Percentiles rank a stretch among this genome's conserved stretches.
Evolutionary conservation across 2,329 filamentous ascomycete genomes (phyloP).

Genomic region (Beauveria scarabaeidicola): DNA sequence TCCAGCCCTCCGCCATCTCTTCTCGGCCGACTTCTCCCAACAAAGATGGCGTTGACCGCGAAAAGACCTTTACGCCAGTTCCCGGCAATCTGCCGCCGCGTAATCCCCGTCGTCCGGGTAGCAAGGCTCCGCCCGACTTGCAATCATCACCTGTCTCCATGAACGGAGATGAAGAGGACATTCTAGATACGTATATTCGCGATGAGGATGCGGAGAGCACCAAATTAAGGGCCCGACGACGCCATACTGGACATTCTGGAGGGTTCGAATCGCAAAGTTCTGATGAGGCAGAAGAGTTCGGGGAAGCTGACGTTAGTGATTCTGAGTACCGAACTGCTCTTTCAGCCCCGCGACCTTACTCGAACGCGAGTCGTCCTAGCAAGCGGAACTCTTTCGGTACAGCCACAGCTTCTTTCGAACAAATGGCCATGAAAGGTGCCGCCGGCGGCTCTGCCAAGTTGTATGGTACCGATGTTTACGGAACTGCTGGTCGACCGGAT

Average conservation of each 20-base stretch:
- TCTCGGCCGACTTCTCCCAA: conserved; percentile 50
- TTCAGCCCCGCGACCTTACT: conserved; percentile 50
- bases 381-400: conserved; percentile 36
- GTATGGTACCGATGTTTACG: conserved; percentile 36
- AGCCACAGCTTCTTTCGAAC: conserved; percentile 36
- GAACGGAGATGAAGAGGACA: conserved; percentile 29
- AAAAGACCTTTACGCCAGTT: conserved; percentile 41
- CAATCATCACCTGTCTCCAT: conserved; percentile 30
- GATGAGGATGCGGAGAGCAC: conserved; percentile 60
- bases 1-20: conserved; percentile 68
- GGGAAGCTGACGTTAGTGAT: conserved; percentile 53
- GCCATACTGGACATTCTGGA: conserved; percentile 78
- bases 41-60: conserved; percentile 23
- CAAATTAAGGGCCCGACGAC: conserved; percentile 59
- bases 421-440: conserved; percentile 21
- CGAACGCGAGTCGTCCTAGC: conserved; percentile 26
- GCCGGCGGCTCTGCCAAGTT: conserved; percentile 25
- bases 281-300: conserved; percentile 56
- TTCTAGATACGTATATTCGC: conserved; percentile 61
- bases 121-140: conserved; percentile 37
- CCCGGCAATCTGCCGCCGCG: conserved; percentile 48
- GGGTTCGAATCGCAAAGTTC: conserved; percentile 69
- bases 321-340: conserved; percentile 59
- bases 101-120: conserved; percentile 48
- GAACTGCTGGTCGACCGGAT: conserved; percentile 32